A percentile compares a stretch with the other conserved stretches of the same genome.
phyloP scores from a whole-genome alignment of 352 stramenopile genomes.

The Pythium vanterpoolii region DNA sequence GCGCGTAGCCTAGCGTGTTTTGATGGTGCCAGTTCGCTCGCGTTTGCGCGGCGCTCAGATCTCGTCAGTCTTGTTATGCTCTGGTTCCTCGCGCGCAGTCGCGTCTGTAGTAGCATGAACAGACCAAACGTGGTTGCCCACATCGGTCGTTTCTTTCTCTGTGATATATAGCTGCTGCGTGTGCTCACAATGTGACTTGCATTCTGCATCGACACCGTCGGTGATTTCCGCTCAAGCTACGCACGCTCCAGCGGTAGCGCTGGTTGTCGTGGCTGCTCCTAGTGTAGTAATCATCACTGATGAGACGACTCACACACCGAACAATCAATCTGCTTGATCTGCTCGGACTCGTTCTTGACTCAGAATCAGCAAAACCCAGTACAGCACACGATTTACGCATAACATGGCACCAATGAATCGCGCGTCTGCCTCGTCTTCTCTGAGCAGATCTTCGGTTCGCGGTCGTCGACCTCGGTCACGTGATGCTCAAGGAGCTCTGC shows the following conservation, averaged over 20 bases:
- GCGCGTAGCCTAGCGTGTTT: background rate
- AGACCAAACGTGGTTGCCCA: background rate
- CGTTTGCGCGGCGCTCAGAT: constrained; percentile 25
- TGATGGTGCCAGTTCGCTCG: constrained; percentile 8
- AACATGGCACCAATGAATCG: constrained; percentile 10
- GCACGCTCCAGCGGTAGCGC: background rate
- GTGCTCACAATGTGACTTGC: background rate
- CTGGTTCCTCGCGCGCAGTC: constrained; percentile 9
- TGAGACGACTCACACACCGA: background rate
- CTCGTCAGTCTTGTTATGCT: constrained; percentile 16
- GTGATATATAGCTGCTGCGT: background rate
- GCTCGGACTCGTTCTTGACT: constrained; percentile 1
- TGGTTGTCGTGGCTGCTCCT: background rate
- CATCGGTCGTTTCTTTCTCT: background rate
- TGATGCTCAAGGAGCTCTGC: constrained; percentile 4
- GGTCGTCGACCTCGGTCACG: background rate
- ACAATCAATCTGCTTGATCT: background rate
- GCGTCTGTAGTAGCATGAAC: background rate
- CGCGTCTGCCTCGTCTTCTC: constrained; percentile 15
- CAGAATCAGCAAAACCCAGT: no score
- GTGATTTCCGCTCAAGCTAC: background rate
- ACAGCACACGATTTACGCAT: no score
- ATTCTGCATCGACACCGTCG: background rate
- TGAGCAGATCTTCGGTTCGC: constrained; percentile 12
- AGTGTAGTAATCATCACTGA: background rate